These are phyloP conservation scores for Trypanosoma platydactyli DNA, from an alignment of 208 protist genomes.

Conservation along the genomic window DNA sequence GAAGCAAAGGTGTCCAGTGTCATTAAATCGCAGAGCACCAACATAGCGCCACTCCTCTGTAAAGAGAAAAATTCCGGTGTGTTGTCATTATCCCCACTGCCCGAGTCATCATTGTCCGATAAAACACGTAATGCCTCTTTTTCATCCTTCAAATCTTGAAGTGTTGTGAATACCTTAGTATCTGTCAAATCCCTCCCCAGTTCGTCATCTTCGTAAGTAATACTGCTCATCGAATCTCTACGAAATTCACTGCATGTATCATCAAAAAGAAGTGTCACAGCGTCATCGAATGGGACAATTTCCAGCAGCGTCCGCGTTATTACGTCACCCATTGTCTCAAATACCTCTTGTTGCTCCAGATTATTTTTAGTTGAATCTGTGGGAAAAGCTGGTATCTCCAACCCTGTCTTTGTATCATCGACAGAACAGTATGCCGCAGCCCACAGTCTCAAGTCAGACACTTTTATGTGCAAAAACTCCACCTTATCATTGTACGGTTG, in stretches of 20 bases:
- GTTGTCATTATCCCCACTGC: not conserved
- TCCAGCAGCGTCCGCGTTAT: slow-evolving; percentile 6
- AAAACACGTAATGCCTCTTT: slow-evolving; percentile 17
- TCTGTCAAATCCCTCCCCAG: slow-evolving; percentile 15
- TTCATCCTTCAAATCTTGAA: slow-evolving; percentile 26
- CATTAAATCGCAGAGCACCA: slow-evolving; percentile 25
- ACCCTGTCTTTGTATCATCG: not conserved
- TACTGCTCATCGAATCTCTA: slow-evolving; percentile 20
- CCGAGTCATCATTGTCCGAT: slow-evolving; percentile 15
- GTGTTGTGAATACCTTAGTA: slow-evolving; percentile 5
- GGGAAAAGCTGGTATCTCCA: not conserved
- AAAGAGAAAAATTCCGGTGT: slow-evolving; percentile 5
- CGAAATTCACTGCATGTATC: slow-evolving; percentile 1
- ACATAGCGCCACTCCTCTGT: slow-evolving; percentile 21
- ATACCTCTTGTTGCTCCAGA: not conserved
- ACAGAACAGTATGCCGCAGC: not conserved
- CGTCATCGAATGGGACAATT: not conserved
- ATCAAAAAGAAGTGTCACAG: slow-evolving; percentile 7
- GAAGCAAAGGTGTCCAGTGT: not conserved
- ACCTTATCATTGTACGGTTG: slow-evolving; percentile 17
- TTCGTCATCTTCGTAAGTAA: slow-evolving; percentile 29
- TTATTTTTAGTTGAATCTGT: not conserved
- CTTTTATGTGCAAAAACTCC: slow-evolving; percentile 18
- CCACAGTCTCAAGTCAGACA: slow-evolving; percentile 11
- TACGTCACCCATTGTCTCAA: not conserved